Conservation (phyloP, 805 yeast species). For the Metschnikowia reukaufii region DNA sequence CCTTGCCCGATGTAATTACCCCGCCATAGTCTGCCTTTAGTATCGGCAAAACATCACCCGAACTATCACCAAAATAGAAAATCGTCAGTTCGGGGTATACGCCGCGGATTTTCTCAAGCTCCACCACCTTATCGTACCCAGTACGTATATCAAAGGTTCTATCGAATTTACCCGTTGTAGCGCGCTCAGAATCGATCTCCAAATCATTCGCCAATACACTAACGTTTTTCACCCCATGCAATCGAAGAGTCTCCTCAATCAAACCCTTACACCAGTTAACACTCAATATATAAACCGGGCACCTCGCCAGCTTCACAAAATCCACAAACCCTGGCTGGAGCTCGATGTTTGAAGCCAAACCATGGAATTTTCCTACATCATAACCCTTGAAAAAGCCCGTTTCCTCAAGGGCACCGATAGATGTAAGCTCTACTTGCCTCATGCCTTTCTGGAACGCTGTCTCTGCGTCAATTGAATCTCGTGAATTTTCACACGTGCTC, state of each 20-base stretch:
- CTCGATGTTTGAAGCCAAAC: constrained; percentile 37
- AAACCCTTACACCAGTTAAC: constrained; percentile 61
- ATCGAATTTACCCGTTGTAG: constrained; percentile 34
- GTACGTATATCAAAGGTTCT: constrained; percentile 39
- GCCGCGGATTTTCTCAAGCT: constrained; percentile 16
- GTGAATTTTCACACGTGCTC: not conserved
- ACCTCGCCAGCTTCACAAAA: constrained; percentile 24
- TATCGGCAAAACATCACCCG: constrained; percentile 52
- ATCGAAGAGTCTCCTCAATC: constrained; percentile 36
- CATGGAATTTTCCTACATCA: constrained; percentile 26
- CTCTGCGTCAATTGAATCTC: constrained; percentile 40
- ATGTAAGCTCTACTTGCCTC: constrained; percentile 46
- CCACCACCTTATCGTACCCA: constrained; percentile 50
- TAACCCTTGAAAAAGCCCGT: constrained; percentile 45
- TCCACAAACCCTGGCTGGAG: constrained; percentile 42
- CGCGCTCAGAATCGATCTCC: constrained; percentile 29
- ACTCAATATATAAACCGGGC: constrained; percentile 50
- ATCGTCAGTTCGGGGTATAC: constrained; percentile 18
- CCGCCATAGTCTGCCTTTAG: constrained; percentile 48
- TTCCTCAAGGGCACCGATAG: constrained; percentile 44
- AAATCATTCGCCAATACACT: constrained; percentile 53
- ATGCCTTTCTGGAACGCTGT: constrained; percentile 45
- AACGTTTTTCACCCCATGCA: constrained; percentile 24
- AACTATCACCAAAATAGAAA: constrained; percentile 61
- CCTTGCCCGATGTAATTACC: constrained; percentile 37